A percentile compares a stretch with the other conserved stretches of the same genome.
Evolutionary conservation across 208 protist genomes (phyloP).

Genomic region (Trypanosoma grayi): DNA sequence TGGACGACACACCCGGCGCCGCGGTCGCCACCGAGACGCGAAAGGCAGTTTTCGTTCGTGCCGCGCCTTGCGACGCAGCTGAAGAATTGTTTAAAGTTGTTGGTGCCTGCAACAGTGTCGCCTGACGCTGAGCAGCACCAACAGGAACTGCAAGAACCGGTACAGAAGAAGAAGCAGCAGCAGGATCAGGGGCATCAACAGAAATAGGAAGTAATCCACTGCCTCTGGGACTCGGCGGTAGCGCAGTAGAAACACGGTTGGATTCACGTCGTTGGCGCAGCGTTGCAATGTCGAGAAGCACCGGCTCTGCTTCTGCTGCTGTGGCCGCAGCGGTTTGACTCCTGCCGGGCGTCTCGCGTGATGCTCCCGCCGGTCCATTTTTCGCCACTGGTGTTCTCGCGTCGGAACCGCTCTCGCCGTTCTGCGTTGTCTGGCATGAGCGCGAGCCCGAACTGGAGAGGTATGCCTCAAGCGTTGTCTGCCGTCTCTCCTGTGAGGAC

Average conservation of each 20-base stretch:
- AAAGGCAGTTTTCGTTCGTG: background rate
- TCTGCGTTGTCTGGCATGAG: conserved; percentile 1
- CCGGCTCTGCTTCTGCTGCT: background rate
- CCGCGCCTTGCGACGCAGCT: background rate
- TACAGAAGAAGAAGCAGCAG: background rate
- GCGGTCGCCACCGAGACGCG: conserved; percentile 1
- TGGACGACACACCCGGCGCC: background rate
- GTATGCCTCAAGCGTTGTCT: conserved; percentile 25
- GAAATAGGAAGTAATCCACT: background rate
- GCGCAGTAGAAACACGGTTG: background rate
- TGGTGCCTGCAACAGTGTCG: no score
- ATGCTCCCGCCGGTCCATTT: background rate
- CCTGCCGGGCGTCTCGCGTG: background rate
- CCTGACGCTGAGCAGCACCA: background rate
- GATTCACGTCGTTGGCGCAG: conserved; percentile 18
- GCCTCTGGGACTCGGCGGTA: background rate
- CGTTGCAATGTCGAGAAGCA: conserved; percentile 22
- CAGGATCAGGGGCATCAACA: background rate
- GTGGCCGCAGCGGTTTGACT: background rate
- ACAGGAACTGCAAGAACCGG: background rate
- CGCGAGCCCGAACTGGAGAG: conserved; percentile 2
- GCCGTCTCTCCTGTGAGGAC: conserved; percentile 14
- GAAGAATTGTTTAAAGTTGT: background rate
- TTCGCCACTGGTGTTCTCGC: background rate
- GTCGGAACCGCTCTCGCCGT: background rate